A percentile compares a stretch with the other conserved stretches of the same genome.
These are phyloP conservation scores for Camillea tinctor DNA, from an alignment of 2,329 filamentous ascomycete species.

Conservation along the genomic window DNA sequence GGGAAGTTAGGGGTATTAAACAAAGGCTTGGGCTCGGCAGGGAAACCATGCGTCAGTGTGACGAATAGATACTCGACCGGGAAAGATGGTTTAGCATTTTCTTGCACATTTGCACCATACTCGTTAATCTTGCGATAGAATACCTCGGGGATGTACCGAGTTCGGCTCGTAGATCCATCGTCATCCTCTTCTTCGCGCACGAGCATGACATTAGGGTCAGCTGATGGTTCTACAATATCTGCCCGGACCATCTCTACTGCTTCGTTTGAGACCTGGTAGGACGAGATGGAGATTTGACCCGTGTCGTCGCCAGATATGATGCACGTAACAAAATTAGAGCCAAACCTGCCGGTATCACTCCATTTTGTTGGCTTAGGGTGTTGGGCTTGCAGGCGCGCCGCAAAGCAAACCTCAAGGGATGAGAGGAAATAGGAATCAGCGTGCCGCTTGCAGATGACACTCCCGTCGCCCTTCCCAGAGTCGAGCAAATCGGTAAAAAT, in stretches of 20 bases:
- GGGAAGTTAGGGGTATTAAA: slow-evolving; percentile 78
- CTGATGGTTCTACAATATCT: slow-evolving; percentile 91
- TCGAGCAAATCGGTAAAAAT: slow-evolving; percentile 94
- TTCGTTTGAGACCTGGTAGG: slow-evolving; percentile 93
- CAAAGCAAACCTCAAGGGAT: slow-evolving; percentile 88
- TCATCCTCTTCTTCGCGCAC: slow-evolving; percentile 91
- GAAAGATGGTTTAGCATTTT: slow-evolving; percentile 95
- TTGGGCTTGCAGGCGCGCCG: slow-evolving; percentile 81
- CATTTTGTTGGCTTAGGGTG: slow-evolving; percentile 91
- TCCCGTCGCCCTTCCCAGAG: slow-evolving; percentile 76
- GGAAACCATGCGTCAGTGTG: slow-evolving; percentile 95
- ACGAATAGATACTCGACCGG: slow-evolving; percentile 96
- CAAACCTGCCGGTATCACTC: slow-evolving; percentile 92
- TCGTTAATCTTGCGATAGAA: slow-evolving; percentile 96
- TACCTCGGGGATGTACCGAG: slow-evolving; percentile 93
- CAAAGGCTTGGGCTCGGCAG: slow-evolving; percentile 71
- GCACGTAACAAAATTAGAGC: slow-evolving; percentile 96
- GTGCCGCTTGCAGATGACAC: slow-evolving; percentile 91
- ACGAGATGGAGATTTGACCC: slow-evolving; percentile 82
- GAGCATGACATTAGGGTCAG: slow-evolving; percentile 89
- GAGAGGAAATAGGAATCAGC: slow-evolving; percentile 93
- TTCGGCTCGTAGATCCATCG: slow-evolving; percentile 63
- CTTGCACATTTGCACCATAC: slow-evolving; percentile 92
- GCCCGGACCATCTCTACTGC: slow-evolving; percentile 96
- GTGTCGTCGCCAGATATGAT: slow-evolving; percentile 90